A percentile compares a stretch with the other conserved stretches of the same genome.
Evolutionary conservation across 164 flowering plant species (phyloP).

Genomic region (Kalanchoe fedtschenkoi): DNA sequence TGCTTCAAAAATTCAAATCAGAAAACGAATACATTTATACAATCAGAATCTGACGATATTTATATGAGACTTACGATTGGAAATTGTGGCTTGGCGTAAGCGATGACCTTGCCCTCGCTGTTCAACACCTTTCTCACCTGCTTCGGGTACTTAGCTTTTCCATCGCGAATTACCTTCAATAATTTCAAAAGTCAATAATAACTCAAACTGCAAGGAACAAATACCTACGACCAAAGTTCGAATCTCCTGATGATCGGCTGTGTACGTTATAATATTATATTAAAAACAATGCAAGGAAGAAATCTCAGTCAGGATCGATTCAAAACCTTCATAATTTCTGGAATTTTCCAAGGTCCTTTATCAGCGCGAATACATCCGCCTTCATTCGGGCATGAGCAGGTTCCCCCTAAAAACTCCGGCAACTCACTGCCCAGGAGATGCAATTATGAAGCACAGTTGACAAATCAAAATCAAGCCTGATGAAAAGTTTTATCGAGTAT

Average conservation of each 20-base stretch:
- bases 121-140: background rate
- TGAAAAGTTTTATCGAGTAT: background rate
- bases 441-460: background rate
- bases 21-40: background rate
- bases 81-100: background rate
- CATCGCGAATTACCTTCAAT: background rate
- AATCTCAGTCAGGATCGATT: conserved; percentile 5
- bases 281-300: background rate
- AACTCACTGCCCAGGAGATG: conserved; percentile 35
- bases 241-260: too few species aligned
- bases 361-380: conserved; percentile 66
- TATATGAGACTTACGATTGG: background rate
- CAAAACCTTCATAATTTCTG: conserved; percentile 30
- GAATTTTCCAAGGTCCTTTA: conserved; percentile 77
- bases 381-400: conserved; percentile 53
- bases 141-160: background rate
- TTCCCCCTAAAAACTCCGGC: conserved; percentile 68
- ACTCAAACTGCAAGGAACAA: background rate
- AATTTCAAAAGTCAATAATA: background rate
- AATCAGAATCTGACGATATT: background rate
- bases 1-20: background rate
- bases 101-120: background rate
- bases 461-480: background rate
- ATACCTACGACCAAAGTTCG: too few species aligned
- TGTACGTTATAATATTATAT: too few species aligned